Percentiles rank a stretch among this genome's conserved stretches.
Conservation (phyloP, 2,329 filamentous ascomycete species). For the Chaetomium olivaceum region DNA sequence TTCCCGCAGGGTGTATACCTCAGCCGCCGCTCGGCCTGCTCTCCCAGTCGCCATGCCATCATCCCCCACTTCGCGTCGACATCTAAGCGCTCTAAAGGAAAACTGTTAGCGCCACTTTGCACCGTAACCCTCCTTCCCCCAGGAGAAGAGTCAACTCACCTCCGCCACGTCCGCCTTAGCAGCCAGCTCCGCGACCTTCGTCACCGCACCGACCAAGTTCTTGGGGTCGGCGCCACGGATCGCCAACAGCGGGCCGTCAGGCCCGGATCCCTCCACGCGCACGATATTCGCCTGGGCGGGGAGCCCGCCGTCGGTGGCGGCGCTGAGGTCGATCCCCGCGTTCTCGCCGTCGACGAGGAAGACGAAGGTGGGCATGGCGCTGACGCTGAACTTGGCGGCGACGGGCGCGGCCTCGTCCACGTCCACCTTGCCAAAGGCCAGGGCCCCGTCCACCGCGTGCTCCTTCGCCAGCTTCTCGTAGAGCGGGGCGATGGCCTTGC, state of each 20-base stretch:
- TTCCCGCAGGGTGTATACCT: neutral
- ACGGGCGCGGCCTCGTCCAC: slow-evolving; percentile 54
- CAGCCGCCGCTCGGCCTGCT: neutral
- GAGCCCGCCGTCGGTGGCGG: slow-evolving; percentile 30
- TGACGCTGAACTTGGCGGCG: slow-evolving; percentile 49
- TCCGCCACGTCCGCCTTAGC: slow-evolving; percentile 17
- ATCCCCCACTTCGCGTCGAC: neutral
- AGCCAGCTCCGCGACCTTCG: slow-evolving; percentile 28
- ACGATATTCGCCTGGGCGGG: slow-evolving; percentile 1
- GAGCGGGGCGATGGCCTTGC: slow-evolving; percentile 50
- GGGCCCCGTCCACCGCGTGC: slow-evolving; percentile 40
- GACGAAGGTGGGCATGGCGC: slow-evolving; percentile 57
- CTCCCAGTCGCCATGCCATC: neutral
- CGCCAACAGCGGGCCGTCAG: slow-evolving; percentile 29
- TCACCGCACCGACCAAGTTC: slow-evolving; percentile 26
- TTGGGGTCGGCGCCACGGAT: slow-evolving; percentile 41
- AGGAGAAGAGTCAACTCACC: neutral
- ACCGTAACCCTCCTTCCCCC: too few species aligned
- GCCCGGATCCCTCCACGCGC: slow-evolving; percentile 4
- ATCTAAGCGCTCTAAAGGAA: neutral
- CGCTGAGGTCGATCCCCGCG: slow-evolving; percentile 37
- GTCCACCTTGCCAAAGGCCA: slow-evolving; percentile 58
- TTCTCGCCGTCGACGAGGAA: slow-evolving; percentile 54
- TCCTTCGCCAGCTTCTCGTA: slow-evolving; percentile 47
- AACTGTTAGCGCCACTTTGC: neutral